A percentile compares a stretch with the other conserved stretches of the same genome.
These are phyloP conservation scores for Bruguiera parviflora DNA, from an alignment of 345 rosid species.

Conservation along the genomic window DNA sequence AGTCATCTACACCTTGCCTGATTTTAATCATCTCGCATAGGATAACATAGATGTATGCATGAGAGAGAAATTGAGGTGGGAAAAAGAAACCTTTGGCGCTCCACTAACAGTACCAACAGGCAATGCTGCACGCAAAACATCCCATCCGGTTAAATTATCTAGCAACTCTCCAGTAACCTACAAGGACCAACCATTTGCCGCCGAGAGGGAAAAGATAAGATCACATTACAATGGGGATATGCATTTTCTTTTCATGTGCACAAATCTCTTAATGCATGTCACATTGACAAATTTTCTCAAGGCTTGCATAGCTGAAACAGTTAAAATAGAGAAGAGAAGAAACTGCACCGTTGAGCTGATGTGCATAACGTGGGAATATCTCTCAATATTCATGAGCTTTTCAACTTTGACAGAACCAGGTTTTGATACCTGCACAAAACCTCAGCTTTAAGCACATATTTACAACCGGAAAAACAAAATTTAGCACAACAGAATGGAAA, in stretches of 20 bases:
- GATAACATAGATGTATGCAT: neutral
- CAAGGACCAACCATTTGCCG: neutral
- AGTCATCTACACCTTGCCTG: neutral
- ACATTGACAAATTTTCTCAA: neutral
- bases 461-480: neutral
- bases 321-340: neutral
- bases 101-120: constrained; percentile 98
- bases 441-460: constrained; percentile 3
- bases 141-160: constrained; percentile 83
- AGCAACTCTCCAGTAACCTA: constrained; percentile 83
- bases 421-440: constrained; percentile 58
- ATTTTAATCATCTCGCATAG: neutral
- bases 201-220: neutral
- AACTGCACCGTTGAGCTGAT: constrained; percentile 76
- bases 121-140: constrained; percentile 80
- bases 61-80: neutral
- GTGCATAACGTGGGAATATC: constrained; percentile 97
- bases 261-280: neutral
- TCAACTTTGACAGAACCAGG: constrained; percentile 88
- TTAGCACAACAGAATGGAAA: neutral
- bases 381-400: constrained; percentile 86
- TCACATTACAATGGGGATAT: too few relatives aligned
- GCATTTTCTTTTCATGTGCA: neutral
- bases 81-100: constrained; percentile 73
- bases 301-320: neutral